phyloP scores from a whole-genome alignment of 108 stramenopile species.

The Pseudonitzschia delicatissima region DNA sequence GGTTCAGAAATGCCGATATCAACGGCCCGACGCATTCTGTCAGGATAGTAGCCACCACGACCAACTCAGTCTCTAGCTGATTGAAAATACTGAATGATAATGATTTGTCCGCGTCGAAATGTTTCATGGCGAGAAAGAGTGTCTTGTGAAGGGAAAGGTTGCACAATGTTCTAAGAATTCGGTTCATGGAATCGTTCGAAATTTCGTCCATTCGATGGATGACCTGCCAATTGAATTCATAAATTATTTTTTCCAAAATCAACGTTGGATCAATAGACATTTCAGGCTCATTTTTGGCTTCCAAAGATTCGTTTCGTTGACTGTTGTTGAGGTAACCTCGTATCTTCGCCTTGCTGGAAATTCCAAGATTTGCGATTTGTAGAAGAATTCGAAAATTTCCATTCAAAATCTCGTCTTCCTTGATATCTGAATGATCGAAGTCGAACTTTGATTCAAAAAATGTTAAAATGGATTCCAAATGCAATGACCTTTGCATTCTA shows the following conservation, averaged over 20 bases:
- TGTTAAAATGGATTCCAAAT: background rate
- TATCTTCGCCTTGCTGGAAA: conserved; percentile 3
- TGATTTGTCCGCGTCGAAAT: background rate
- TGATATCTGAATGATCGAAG: background rate
- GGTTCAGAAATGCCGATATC: background rate
- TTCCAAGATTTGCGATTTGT: background rate
- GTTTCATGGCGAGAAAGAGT: conserved; percentile 12
- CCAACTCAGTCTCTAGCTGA: background rate
- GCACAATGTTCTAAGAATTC: conserved; percentile 11
- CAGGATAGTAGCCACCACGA: conserved; percentile 3
- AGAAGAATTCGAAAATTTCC: background rate
- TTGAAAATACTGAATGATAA: too few species aligned
- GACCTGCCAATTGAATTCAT: background rate
- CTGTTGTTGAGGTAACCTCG: background rate
- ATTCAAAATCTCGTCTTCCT: background rate
- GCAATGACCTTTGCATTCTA: conserved; percentile 23
- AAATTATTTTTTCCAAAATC: background rate
- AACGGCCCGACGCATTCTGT: conserved; percentile 24
- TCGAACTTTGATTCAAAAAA: background rate
- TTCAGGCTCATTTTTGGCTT: too few species aligned
- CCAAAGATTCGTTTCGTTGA: background rate
- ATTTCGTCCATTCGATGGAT: background rate
- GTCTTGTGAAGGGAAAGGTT: conserved; percentile 14
- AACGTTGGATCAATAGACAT: background rate
- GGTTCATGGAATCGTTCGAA: background rate